These are phyloP conservation scores for Amphirosellinia nigrospora DNA, from an alignment of 495 filamentous ascomycete species.

Conservation along the genomic window DNA sequence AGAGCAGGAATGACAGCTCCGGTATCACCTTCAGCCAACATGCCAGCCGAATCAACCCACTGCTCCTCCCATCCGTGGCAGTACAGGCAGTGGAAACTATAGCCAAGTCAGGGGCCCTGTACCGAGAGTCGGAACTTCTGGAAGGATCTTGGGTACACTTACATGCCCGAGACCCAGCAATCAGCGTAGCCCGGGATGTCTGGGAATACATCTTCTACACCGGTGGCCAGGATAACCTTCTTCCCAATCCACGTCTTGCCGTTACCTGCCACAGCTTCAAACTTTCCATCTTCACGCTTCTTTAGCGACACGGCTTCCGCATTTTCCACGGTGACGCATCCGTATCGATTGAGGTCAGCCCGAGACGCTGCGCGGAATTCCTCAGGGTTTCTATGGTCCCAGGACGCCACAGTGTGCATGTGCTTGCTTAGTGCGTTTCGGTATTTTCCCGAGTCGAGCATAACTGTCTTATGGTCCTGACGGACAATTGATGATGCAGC, in stretches of 20 bases:
- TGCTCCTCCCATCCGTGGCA: conserved; percentile 31
- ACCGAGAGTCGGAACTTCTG: not conserved
- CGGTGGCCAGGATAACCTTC: conserved; percentile 56
- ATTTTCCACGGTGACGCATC: not conserved
- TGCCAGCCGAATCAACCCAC: conserved; percentile 11
- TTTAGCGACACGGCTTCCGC: not conserved
- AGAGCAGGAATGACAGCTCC: conserved; percentile 26
- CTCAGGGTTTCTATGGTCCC: not conserved
- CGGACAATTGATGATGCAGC: conserved; percentile 53
- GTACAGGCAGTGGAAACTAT: conserved; percentile 33
- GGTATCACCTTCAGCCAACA: conserved; percentile 13
- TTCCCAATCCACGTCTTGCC: conserved; percentile 40
- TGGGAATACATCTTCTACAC: conserved; percentile 44
- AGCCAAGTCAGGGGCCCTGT: not conserved
- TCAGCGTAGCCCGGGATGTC: conserved; percentile 41
- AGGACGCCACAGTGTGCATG: not conserved
- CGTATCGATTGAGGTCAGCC: not conserved
- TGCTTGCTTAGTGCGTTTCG: not conserved
- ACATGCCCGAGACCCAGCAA: conserved; percentile 36
- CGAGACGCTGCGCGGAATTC: conserved; percentile 1
- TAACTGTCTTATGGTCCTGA: conserved; percentile 45
- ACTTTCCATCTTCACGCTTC: not conserved
- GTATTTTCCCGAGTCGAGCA: conserved; percentile 49
- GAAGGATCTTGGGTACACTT: not conserved
- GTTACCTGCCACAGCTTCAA: not conserved